A percentile compares a stretch with the other conserved stretches of the same genome.
Evolutionary conservation across 495 filamentous ascomycete species (phyloP).

Genomic region (Neurospora sp.): DNA sequence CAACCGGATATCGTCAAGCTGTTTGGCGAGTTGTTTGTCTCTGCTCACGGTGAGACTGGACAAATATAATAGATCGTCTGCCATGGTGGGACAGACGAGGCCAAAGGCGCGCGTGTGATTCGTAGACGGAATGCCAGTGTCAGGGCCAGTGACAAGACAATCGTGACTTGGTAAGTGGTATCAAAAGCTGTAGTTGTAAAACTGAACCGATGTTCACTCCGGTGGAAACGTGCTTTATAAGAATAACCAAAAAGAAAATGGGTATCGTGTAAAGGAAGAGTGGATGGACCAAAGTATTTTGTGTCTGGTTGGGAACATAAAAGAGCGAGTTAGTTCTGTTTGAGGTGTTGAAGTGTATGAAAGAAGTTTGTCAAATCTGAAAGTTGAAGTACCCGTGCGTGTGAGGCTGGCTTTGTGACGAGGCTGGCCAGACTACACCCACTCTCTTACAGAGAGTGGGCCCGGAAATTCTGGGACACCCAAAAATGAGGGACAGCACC

Average conservation of each 20-base stretch:
- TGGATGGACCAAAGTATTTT: neutral
- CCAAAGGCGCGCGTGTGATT: neutral
- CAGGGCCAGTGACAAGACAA: neutral
- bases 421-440: too few relatives aligned
- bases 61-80: neutral
- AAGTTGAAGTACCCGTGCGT: too few relatives aligned
- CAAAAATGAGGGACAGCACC: too few relatives aligned
- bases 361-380: neutral
- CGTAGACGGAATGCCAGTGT: neutral
- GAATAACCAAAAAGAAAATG: neutral
- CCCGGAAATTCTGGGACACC: too few relatives aligned
- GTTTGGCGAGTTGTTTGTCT: slow-evolving; percentile 8
- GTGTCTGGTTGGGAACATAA: neutral
- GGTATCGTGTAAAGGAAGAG: neutral
- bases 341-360: neutral
- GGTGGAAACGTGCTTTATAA: neutral
- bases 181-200: neutral
- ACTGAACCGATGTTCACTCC: neutral
- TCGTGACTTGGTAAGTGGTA: neutral
- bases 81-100: neutral
- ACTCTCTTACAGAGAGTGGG: too few relatives aligned
- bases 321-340: neutral
- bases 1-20: slow-evolving; percentile 7
- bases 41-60: slow-evolving; percentile 12
- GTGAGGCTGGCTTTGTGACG: too few relatives aligned